Conservation (phyloP, 208 protist species). For the Acanthamoeba quina region DNA sequence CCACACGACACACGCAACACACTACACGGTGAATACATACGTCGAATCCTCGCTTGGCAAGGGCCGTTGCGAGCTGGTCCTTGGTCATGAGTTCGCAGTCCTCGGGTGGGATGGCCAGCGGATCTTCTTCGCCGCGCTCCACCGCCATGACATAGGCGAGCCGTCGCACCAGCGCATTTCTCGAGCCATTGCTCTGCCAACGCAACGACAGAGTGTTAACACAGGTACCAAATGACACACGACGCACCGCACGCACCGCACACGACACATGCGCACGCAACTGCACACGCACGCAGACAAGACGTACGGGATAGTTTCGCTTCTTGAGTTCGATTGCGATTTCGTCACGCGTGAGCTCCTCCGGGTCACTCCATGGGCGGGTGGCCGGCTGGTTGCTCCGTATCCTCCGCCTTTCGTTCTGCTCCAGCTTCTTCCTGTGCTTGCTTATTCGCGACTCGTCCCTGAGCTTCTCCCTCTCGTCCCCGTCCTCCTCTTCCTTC, state of each 20-base stretch:
- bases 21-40: neutral
- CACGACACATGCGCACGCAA: too few species aligned
- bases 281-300: too few species aligned
- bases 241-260: neutral
- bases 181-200: neutral
- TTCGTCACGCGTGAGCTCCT: slow-evolving; percentile 39
- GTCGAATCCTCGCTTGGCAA: slow-evolving; percentile 10
- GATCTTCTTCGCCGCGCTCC: slow-evolving; percentile 41
- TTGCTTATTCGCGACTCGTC: neutral
- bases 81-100: neutral
- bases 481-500: neutral
- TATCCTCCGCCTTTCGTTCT: slow-evolving; percentile 21
- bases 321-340: slow-evolving; percentile 56
- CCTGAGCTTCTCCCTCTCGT: neutral
- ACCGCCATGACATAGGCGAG: neutral
- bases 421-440: neutral
- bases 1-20: neutral
- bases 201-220: neutral
- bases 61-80: neutral
- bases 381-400: neutral
- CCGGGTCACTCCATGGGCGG: neutral
- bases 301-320: slow-evolving; percentile 21
- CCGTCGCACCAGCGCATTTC: neutral
- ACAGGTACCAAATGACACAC: too few species aligned
- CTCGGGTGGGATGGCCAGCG: neutral